Evolutionary conservation across 768 basidiomycete species (phyloP).

Genomic region (Mycena vitilis): DNA sequence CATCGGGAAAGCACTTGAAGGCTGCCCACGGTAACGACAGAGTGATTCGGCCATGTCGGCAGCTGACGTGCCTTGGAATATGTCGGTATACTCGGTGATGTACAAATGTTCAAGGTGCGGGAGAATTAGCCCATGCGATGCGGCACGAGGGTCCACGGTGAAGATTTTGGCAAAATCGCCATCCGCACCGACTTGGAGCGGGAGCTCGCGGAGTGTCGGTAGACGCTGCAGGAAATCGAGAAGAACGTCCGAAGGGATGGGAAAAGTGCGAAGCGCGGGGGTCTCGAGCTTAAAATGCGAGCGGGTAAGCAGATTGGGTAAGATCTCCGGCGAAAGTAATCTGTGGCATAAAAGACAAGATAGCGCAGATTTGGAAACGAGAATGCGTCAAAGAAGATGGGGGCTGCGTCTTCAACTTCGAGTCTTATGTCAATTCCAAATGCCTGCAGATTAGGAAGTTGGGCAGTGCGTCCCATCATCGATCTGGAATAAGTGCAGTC

Average conservation of each 20-base stretch:
- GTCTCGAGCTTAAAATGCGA: neutral
- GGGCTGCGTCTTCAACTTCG: neutral
- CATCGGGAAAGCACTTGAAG: neutral
- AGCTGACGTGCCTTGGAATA: neutral
- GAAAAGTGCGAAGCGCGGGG: neutral
- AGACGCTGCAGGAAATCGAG: neutral
- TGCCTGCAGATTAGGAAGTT: neutral
- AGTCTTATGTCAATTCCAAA: neutral
- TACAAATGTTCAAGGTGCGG: neutral
- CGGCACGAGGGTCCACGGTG: neutral
- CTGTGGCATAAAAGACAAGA: neutral
- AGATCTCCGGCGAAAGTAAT: neutral
- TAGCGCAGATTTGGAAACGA: constrained; percentile 1
- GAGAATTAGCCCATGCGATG: neutral
- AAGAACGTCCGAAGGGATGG: neutral
- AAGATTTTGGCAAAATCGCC: too few relatives aligned
- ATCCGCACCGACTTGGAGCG: too few relatives aligned
- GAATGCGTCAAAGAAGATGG: neutral
- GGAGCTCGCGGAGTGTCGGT: neutral
- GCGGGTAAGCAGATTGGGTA: neutral
- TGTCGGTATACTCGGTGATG: neutral
- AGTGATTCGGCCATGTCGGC: neutral
- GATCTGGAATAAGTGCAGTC: too few relatives aligned
- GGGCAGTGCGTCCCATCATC: neutral
- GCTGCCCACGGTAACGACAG: neutral